Conservation (phyloP, 345 rosid genomes). For the Laguncularia racemosa region DNA sequence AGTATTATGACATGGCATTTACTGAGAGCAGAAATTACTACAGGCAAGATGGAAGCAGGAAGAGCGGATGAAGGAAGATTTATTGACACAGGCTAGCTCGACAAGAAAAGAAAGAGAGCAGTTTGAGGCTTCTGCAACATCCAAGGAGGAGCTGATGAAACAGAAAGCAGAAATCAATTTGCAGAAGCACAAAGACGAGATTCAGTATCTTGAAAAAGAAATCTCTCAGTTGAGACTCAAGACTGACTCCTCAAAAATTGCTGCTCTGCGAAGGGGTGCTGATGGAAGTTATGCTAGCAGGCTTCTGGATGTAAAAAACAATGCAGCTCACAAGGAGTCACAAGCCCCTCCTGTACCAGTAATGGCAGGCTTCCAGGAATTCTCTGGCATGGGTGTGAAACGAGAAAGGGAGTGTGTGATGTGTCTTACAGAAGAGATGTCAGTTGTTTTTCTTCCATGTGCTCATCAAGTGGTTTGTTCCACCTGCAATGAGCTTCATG, state of each 20-base stretch:
- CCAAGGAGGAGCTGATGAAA: constrained; percentile 42
- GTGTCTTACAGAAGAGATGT: constrained; percentile 70
- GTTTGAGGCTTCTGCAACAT: constrained; percentile 37
- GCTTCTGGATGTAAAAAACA: constrained; percentile 16
- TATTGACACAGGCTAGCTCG: constrained; percentile 29
- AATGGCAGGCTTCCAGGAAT: constrained; percentile 24
- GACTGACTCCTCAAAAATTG: constrained; percentile 53
- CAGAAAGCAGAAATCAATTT: constrained; percentile 42
- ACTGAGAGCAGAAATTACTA: constrained; percentile 11
- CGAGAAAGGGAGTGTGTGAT: constrained; percentile 90
- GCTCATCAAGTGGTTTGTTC: constrained; percentile 55
- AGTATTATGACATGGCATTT: too few species aligned
- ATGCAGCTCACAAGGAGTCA: constrained; percentile 23
- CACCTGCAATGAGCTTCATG: constrained; percentile 49
- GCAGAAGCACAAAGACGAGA: constrained; percentile 40
- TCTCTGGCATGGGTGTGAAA: constrained; percentile 32
- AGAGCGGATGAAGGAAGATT: constrained; percentile 48
- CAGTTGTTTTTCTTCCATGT: constrained; percentile 50
- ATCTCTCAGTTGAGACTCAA: constrained; percentile 57
- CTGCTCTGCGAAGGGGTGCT: constrained; percentile 56
- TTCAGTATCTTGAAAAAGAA: constrained; percentile 56
- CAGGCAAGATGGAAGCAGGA: constrained; percentile 86
- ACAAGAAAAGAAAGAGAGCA: constrained; percentile 46
- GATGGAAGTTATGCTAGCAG: constrained; percentile 45
- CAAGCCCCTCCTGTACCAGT: constrained; percentile 15